Base-by-base conservation (phyloP, 2,329 filamentous ascomycete genomes). In the Orbilia blumenaviensis region DNA sequence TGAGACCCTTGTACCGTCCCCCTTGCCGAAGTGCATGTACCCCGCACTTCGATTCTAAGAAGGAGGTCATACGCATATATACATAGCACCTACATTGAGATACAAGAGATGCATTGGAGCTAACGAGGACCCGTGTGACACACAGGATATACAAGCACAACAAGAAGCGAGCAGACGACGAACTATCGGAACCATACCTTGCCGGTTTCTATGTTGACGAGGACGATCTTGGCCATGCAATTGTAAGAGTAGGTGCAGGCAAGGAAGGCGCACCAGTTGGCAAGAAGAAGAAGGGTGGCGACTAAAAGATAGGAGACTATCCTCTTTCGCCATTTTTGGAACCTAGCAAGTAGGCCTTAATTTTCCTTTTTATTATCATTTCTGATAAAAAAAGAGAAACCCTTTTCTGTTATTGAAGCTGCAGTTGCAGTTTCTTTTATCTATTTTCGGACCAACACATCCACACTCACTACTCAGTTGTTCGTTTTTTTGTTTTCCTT, bases 171-270 rank as follows among this genome's bases (percentile, higher is more conserved):
- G 88, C 91, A 77, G 94, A 98, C 81, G 94, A 98, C 83, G 94
- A 97, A 83, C 87, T 98, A 77, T 92, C 94, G 67, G 87, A 88
- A 79, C 92, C 94, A 78, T 93, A 94, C 87, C 90, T 98, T 80
- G 90, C 90, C 81, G 94, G 94, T 79, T 97, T 98, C 85, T 93
- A 97, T 87, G 97, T 94, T 94, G 92, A 97, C 84, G 92, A 91
- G 83, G 91, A 96, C 80, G 92, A 96, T 84, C 48, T 54, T n/a
- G 93, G 89, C 82, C 97, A 93, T 90, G 94, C 92, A 66, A 88
- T 89, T 78, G 88, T 98, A 81, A 86, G 96, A 81, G 93, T 97
- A 78, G 93, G 95, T 84, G 91, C 94, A 82, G 90, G 90, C 83
- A 90, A 91, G 80, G 89, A 88, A 77, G 87, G 87, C 84, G 86